Evolutionary conservation across 306 rosid species (phyloP), one percentile per base, ranked within the genome.

Genomic region (Crataegus laevigata): DNA sequence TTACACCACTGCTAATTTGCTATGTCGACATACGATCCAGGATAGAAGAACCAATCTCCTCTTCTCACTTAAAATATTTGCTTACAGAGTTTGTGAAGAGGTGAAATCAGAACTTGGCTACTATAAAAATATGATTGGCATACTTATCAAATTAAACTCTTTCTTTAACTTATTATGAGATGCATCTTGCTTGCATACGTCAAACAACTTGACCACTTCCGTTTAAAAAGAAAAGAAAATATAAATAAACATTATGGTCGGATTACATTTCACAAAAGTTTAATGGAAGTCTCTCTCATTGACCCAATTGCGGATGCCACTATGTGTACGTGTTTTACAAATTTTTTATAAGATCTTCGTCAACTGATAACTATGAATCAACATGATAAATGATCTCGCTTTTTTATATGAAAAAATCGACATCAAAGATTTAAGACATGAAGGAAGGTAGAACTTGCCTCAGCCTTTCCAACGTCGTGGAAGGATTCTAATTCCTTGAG

Each of bases 381-480:
- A 1, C 1, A 11, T 1, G 11, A 57, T 22, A 57, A 10, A n/a
- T 1, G 3, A 57, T 57, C 7, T 57, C 0, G 22, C 0, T 11
- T 1, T 57, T 11, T 0, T 11, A 57, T 10, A 57, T 57, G 15
- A 1, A 57, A 38, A 38, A 38, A 38, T 68, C 47, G 0, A 66
- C 70, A 21, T 70, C 19, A 66, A 71, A 38, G 5, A 4, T 13
- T 15, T 12, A 55, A 76, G 15, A 75, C 45, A 45, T 73, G 21
- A 78, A 82, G 29, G 43, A 93, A 90, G 58, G 66, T 74, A 32
- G 89, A 77, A 59, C 90, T 86, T 24, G 58, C 59, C 22, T 75
- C 74, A 28, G 78, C 29, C 0, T 81, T 79, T 30, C 68, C 18
- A 45, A 45, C 42, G 24, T 84, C 88, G 8, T 80, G 30, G 63